These are phyloP conservation scores for Sporothrix inflata DNA, from an alignment of 2,329 filamentous ascomycete genomes.

Conservation along the genomic window DNA sequence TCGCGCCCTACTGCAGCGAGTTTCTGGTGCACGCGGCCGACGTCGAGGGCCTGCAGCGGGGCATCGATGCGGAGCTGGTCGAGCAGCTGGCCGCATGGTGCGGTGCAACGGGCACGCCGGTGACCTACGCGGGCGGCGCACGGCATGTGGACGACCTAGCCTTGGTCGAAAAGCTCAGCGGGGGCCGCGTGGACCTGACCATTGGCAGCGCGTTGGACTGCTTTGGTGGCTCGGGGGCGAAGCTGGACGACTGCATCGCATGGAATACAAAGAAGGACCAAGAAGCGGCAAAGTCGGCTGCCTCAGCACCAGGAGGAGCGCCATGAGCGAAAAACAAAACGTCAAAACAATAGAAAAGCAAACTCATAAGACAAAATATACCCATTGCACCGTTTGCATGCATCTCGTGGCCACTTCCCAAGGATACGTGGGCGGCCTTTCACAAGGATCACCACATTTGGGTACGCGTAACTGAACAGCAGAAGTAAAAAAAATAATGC, in stretches of 20 bases:
- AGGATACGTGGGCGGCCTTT: too few relatives aligned
- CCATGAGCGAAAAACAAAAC: not conserved
- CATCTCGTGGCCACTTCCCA: not conserved
- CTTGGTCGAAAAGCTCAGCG: constrained; percentile 75
- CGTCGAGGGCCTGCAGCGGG: constrained; percentile 89
- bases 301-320: not conserved
- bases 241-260: constrained; percentile 81
- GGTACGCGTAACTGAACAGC: not conserved
- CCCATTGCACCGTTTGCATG: not conserved
- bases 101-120: constrained; percentile 65
- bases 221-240: constrained; percentile 86
- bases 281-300: not conserved
- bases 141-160: constrained; percentile 80
- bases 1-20: constrained; percentile 93
- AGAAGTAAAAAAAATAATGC: constrained; percentile 16
- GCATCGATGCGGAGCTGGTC: constrained; percentile 87
- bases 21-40: constrained; percentile 97
- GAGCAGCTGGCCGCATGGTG: constrained; percentile 80
- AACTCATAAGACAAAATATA: constrained; percentile 13
- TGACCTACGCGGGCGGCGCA: constrained; percentile 96
- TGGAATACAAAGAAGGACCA: constrained; percentile 70
- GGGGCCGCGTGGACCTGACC: constrained; percentile 84
- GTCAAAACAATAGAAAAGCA: not conserved
- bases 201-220: constrained; percentile 96
- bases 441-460: too few relatives aligned